Evolutionary conservation across 371 early-diverging fungal genomes (phyloP), one percentile per base, ranked within the genome.

Genomic region (Mortierella sp.): DNA sequence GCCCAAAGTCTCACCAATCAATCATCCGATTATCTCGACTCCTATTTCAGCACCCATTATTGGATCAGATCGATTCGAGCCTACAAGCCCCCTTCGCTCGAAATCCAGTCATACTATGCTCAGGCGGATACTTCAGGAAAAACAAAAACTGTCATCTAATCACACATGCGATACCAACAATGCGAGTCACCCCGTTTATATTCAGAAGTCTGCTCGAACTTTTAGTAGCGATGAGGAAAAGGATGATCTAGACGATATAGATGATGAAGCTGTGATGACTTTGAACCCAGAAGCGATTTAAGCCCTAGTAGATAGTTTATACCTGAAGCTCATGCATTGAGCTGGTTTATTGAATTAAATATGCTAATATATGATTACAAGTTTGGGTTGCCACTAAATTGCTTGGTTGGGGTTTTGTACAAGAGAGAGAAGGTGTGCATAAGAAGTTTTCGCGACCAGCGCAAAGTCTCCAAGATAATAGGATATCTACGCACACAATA

Each of bases 181-280:
- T 5, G 70, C 55, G 3, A 69, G 59, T 47, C 60, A 79, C 54
- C 79, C 79, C 2, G 54, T 69, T 13, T 79, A 79, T 64, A 37
- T 72, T 5, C n/a, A n/a, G n/a, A 26, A 23, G 29, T 64, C 64
- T 0, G 61, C 66, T 13, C 35, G 23, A 22, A 26, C 34, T 13
- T 42, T 47, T n/a, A 55, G 53, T 15, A 61, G 49, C 22, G 61
- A 56, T 28, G 69, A 65, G 34, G 56, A 64, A 0, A 51, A 45
- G 6, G 61, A 56, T 5, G 57, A 56, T 5, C 51, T 8, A 10
- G 29, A 53, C 17, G 58, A 45, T 4, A 31, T 17, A 2, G 53
- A 62, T 9, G 63, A 47, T 35, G 58, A 68, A 6, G 61, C 63
- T 10, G 64, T 51, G 34, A 51, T 3, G 29, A 40, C 15, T 40